These are phyloP conservation scores for Trifolium pratense DNA, from an alignment of 306 rosid genomes.

Conservation along the genomic window DNA sequence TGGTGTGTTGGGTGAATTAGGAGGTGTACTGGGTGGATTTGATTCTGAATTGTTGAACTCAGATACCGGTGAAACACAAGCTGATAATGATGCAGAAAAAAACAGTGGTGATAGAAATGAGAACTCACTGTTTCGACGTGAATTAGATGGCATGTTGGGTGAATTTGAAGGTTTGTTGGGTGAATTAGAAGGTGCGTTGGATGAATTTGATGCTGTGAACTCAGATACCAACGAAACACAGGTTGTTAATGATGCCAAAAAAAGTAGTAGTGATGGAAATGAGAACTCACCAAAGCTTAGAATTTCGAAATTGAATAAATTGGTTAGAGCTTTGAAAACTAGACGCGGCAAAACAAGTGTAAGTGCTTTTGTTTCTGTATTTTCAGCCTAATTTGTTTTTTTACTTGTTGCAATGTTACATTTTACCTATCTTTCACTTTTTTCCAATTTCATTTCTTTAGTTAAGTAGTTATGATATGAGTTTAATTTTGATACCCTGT, in stretches of 20 bases:
- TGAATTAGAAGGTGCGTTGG: no score
- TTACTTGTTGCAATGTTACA: background rate
- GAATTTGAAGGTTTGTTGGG: no score
- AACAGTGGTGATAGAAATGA: constrained; percentile 43
- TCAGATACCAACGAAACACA: no score
- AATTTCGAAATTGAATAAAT: constrained; percentile 74
- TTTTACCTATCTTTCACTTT: no score
- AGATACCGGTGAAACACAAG: constrained; percentile 38
- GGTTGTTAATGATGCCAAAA: no score
- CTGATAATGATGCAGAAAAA: constrained; percentile 26
- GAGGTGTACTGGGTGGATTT: constrained; percentile 52
- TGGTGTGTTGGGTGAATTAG: constrained; percentile 59
- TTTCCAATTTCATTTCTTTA: background rate
- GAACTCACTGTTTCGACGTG: constrained; percentile 34
- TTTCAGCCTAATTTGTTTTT: background rate
- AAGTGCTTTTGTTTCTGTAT: constrained; percentile 32
- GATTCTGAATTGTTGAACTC: constrained; percentile 41
- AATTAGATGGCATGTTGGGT: no score
- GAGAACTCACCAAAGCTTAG: constrained; percentile 48
- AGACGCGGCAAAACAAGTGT: constrained; percentile 89
- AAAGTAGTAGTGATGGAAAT: no score
- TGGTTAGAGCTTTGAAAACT: constrained; percentile 75
- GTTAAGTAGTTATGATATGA: no score
- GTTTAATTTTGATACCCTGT: no score
- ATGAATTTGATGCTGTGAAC: no score